phyloP scores from a whole-genome alignment of 345 rosid genomes.

The Zanthoxylum bungeanum region DNA sequence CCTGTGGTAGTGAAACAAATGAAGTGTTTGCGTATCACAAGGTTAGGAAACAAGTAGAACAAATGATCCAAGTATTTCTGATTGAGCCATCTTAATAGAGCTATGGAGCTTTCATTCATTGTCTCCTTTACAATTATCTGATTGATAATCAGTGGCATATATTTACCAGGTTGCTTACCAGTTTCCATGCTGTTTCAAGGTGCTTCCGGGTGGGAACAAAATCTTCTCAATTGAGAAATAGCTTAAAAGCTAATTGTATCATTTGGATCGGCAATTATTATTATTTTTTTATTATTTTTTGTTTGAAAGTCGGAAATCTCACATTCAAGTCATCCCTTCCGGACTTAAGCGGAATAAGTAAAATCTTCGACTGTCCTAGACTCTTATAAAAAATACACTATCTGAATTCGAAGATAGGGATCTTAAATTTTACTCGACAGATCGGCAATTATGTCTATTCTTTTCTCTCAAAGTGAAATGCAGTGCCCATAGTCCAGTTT shows the following conservation, averaged over 20 bases:
- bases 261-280: background rate
- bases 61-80: background rate
- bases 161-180: background rate
- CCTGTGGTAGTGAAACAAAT: slow-evolving; percentile 73
- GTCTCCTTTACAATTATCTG: background rate
- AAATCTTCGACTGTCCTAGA: too few relatives aligned
- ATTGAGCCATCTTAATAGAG: background rate
- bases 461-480: too few relatives aligned
- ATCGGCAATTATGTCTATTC: too few relatives aligned
- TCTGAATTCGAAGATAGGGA: too few relatives aligned
- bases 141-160: background rate
- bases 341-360: too few relatives aligned
- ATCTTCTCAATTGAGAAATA: background rate
- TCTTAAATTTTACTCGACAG: too few relatives aligned
- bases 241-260: too few relatives aligned
- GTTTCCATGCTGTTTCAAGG: background rate
- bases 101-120: background rate
- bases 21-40: slow-evolving; percentile 71
- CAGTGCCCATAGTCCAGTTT: too few relatives aligned
- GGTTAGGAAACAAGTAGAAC: slow-evolving; percentile 26
- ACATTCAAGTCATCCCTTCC: too few relatives aligned
- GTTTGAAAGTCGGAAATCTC: too few relatives aligned
- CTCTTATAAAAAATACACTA: too few relatives aligned
- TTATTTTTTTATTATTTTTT: too few relatives aligned
- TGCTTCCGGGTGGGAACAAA: background rate